These are phyloP conservation scores for Dactylella cylindrospora DNA, from an alignment of 2,329 filamentous ascomycete genomes.

Conservation along the genomic window DNA sequence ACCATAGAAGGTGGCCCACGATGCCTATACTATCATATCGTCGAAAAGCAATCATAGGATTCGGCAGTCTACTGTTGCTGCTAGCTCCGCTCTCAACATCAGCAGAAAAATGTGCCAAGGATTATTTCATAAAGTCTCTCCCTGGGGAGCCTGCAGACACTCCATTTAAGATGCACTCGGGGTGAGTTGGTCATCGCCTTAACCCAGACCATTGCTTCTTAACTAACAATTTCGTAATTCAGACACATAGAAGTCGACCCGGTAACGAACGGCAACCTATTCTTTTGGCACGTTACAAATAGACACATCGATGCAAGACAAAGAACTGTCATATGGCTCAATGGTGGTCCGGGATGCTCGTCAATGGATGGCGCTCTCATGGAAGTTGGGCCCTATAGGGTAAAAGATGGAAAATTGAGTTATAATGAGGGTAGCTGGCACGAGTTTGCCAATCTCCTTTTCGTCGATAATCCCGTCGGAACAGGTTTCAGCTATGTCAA, in stretches of 20 bases:
- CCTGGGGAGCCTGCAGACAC: constrained; percentile 80
- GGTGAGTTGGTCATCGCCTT: constrained; percentile 62
- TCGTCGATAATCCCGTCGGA: constrained; percentile 95
- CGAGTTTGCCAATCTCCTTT: constrained; percentile 94
- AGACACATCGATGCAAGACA: constrained; percentile 89
- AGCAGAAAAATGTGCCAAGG: constrained; percentile 66
- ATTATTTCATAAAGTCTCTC: constrained; percentile 85
- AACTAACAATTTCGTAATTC: constrained; percentile 28
- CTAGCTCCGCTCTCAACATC: constrained; percentile 49
- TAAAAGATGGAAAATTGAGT: constrained; percentile 70
- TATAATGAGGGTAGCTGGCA: constrained; percentile 97
- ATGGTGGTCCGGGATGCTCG: constrained; percentile 94
- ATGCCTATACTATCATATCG: constrained; percentile 24
- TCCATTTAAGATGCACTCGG: constrained; percentile 94
- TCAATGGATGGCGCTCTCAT: constrained; percentile 96
- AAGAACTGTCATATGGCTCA: constrained; percentile 92
- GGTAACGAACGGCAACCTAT: constrained; percentile 85
- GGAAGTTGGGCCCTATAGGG: constrained; percentile 89
- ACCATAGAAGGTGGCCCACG: too few relatives aligned
- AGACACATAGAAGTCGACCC: constrained; percentile 90
- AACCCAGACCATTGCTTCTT: constrained; percentile 8
- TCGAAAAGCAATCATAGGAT: constrained; percentile 13
- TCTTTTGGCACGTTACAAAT: constrained; percentile 98
- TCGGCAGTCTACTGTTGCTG: constrained; percentile 13
- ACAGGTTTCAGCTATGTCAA: constrained; percentile 96